phyloP scores from a whole-genome alignment of 176 grass and related monocot species.

The Pontederia crassipes region DNA sequence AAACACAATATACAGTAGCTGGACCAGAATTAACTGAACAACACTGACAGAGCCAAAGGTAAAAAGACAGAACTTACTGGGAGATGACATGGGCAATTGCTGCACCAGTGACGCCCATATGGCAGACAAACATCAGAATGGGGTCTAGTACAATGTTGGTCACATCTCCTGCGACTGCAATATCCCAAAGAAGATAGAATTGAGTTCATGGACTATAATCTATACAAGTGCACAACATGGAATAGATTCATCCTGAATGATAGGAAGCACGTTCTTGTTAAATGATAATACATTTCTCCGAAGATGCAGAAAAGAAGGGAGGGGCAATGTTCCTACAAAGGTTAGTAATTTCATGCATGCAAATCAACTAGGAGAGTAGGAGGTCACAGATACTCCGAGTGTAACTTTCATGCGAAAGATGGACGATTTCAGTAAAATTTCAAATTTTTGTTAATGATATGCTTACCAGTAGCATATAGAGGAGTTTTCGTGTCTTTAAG shows the following conservation, averaged over 20 bases:
- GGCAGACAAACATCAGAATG: slow-evolving; percentile 89
- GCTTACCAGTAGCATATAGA: slow-evolving; percentile 77
- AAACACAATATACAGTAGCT: neutral
- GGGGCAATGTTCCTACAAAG: too few species aligned
- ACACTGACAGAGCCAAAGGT: neutral
- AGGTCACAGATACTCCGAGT: too few species aligned
- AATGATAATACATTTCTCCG: too few species aligned
- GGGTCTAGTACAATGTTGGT: slow-evolving; percentile 87
- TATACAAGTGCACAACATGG: neutral
- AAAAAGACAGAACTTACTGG: slow-evolving; percentile 49
- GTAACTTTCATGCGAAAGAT: too few species aligned
- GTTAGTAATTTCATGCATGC: too few species aligned
- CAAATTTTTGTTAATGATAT: neutral
- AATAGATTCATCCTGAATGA: too few species aligned
- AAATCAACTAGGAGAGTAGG: too few species aligned
- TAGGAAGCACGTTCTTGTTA: too few species aligned
- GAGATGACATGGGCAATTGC: slow-evolving; percentile 89
- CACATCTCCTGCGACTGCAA: slow-evolving; percentile 72
- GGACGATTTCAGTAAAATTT: too few species aligned
- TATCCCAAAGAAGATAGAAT: slow-evolving; percentile 3
- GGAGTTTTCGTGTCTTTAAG: slow-evolving; percentile 93
- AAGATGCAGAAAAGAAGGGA: too few species aligned
- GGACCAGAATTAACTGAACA: neutral
- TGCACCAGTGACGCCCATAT: slow-evolving; percentile 83
- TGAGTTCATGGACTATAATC: neutral